Conservation (phyloP, 2,329 filamentous ascomycete species). For the Elsinoe batatas region DNA sequence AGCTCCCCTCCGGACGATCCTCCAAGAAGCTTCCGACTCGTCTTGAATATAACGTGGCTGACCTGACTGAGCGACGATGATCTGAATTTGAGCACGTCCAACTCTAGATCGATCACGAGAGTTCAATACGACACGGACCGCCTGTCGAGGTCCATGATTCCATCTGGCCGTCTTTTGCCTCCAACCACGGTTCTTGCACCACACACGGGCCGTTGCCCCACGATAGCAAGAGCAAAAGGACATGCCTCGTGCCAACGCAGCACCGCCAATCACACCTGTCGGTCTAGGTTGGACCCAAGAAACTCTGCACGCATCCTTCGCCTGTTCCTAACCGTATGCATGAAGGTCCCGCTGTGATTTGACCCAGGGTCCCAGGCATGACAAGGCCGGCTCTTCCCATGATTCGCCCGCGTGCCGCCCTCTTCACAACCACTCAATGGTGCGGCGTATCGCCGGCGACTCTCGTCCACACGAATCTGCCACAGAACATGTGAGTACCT, state of each 20-base stretch:
- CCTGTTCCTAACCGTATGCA: conserved; percentile 11
- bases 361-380: neutral
- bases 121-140: neutral
- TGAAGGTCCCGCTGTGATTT: neutral
- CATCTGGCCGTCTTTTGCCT: neutral
- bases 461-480: neutral
- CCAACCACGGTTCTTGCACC: conserved; percentile 2
- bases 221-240: neutral
- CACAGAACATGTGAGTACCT: neutral
- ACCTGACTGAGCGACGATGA: neutral
- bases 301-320: conserved; percentile 6
- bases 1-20: conserved; percentile 4
- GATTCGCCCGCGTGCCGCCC: conserved; percentile 9
- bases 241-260: conserved; percentile 8
- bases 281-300: neutral
- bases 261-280: conserved; percentile 3
- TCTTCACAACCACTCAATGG: conserved; percentile 5
- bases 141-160: conserved; percentile 9
- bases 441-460: conserved; percentile 4
- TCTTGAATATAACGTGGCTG: neutral
- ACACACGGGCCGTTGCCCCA: conserved; percentile 3
- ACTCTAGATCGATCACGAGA: neutral
- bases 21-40: neutral
- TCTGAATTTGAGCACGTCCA: neutral
- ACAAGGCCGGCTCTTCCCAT: conserved; percentile 4